These are phyloP conservation scores for Metschnikowia continentalis DNA, from an alignment of 805 yeast species.

Conservation along the genomic window DNA sequence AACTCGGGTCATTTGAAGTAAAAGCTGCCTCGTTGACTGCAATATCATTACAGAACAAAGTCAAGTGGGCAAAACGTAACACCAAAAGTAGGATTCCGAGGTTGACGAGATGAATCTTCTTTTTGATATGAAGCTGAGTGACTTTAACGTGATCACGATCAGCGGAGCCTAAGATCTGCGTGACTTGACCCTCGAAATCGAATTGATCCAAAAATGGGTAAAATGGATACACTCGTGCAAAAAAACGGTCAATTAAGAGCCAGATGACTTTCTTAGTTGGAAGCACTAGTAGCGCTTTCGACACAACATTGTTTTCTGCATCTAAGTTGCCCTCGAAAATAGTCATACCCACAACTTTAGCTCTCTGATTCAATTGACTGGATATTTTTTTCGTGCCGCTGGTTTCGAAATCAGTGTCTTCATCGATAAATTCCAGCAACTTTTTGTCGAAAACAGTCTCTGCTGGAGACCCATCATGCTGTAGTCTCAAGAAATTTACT, in stretches of 20 bases:
- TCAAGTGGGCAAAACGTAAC: slow-evolving; percentile 31
- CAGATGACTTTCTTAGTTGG: slow-evolving; percentile 25
- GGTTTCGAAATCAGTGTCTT: slow-evolving; percentile 7
- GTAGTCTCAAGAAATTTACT: background rate
- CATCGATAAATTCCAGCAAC: slow-evolving; percentile 8
- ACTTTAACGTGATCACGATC: slow-evolving; percentile 13
- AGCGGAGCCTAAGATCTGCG: slow-evolving; percentile 19
- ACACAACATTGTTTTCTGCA: slow-evolving; percentile 18
- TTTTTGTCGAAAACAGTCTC: slow-evolving; percentile 12
- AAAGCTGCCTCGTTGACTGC: slow-evolving; percentile 24
- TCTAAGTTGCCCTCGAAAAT: slow-evolving; percentile 18
- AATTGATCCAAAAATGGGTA: slow-evolving; percentile 49
- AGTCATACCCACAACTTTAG: slow-evolving; percentile 18
- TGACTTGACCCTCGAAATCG: slow-evolving; percentile 19
- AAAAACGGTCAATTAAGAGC: slow-evolving; percentile 25
- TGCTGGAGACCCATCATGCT: slow-evolving; percentile 6
- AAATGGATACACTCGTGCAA: slow-evolving; percentile 53
- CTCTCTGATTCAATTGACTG: slow-evolving; percentile 13
- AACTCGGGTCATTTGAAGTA: slow-evolving; percentile 9
- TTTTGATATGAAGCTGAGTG: slow-evolving; percentile 24
- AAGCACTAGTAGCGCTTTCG: slow-evolving; percentile 17
- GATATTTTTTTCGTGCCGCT: slow-evolving; percentile 6
- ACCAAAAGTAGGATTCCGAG: slow-evolving; percentile 33
- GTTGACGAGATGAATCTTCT: slow-evolving; percentile 30
- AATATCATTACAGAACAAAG: slow-evolving; percentile 34